A percentile compares a stretch with the other conserved stretches of the same genome.
These are phyloP conservation scores for Solanum sitiens DNA, from an alignment of 257 asterid genomes.

Conservation along the genomic window DNA sequence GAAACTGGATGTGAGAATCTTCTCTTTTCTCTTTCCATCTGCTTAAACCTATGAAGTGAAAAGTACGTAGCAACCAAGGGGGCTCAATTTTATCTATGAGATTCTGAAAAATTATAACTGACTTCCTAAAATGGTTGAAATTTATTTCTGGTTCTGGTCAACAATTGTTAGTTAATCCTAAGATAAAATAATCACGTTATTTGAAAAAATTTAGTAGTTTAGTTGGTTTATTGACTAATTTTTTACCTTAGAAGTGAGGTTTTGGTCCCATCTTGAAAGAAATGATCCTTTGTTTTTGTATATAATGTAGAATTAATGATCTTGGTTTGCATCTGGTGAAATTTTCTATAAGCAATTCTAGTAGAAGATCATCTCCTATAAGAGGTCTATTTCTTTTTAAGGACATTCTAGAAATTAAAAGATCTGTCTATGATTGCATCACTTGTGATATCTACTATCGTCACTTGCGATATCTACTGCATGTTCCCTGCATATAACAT, in stretches of 20 bases:
- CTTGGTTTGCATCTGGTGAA: too few species aligned
- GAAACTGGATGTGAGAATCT: constrained; percentile 2
- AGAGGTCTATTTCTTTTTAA: too few species aligned
- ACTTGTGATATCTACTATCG: not conserved
- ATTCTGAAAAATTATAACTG: not conserved
- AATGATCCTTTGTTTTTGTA: too few species aligned
- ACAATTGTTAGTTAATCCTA: not conserved
- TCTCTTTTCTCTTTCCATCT: not conserved
- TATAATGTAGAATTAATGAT: too few species aligned
- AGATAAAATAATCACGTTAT: not conserved
- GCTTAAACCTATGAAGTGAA: not conserved
- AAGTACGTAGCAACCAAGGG: not conserved
- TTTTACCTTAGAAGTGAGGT: too few species aligned
- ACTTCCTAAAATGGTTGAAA: not conserved
- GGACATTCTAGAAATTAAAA: too few species aligned
- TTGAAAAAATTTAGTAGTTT: not conserved
- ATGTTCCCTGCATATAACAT: not conserved
- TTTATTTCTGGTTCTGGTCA: not conserved
- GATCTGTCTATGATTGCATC: too few species aligned
- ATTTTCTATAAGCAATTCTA: not conserved
- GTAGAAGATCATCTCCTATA: not conserved
- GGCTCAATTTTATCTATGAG: not conserved
- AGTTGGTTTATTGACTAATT: not conserved
- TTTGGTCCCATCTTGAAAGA: too few species aligned
- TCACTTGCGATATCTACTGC: too few species aligned